Evolutionary conservation across 495 filamentous ascomycete species (phyloP).

Genomic region (Penicillium parvum): DNA sequence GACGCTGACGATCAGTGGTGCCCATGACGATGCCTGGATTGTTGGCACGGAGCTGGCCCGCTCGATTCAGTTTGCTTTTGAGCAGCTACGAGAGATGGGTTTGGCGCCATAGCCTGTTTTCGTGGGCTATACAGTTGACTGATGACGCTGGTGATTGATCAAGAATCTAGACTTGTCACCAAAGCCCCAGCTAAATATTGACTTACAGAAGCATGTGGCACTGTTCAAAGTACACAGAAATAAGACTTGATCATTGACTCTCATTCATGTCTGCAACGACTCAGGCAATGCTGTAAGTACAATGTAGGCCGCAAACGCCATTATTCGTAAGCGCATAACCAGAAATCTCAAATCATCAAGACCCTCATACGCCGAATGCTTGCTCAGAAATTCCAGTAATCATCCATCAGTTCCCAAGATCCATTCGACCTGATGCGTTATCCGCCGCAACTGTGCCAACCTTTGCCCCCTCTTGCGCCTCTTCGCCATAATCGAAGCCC

Average conservation of each 20-base stretch:
- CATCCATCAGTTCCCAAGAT: conserved; percentile 33
- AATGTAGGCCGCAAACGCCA: conserved; percentile 25
- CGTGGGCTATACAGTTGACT: background rate
- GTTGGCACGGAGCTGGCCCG: conserved; percentile 48
- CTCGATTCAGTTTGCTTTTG: conserved; percentile 31
- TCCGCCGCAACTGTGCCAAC: conserved; percentile 34
- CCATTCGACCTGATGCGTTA: conserved; percentile 42
- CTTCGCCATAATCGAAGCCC: conserved; percentile 45
- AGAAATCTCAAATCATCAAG: conserved; percentile 20
- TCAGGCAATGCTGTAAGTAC: conserved; percentile 22
- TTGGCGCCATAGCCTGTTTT: conserved; percentile 12
- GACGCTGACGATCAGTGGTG: conserved; percentile 46
- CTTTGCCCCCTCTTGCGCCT: conserved; percentile 25
- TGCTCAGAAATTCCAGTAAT: conserved; percentile 11
- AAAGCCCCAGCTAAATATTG: too few relatives aligned
- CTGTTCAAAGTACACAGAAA: too few relatives aligned
- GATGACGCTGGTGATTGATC: background rate
- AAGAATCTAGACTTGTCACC: too few relatives aligned
- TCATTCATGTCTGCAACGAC: background rate
- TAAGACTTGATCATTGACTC: too few relatives aligned
- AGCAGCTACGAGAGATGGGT: conserved; percentile 28
- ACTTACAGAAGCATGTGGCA: too few relatives aligned
- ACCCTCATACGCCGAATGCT: conserved; percentile 33
- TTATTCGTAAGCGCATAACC: conserved; percentile 25
- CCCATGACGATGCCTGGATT: conserved; percentile 61